These are phyloP conservation scores for Lenwebbia sp. DNA, from an alignment of 345 rosid species.

Conservation along the genomic window DNA sequence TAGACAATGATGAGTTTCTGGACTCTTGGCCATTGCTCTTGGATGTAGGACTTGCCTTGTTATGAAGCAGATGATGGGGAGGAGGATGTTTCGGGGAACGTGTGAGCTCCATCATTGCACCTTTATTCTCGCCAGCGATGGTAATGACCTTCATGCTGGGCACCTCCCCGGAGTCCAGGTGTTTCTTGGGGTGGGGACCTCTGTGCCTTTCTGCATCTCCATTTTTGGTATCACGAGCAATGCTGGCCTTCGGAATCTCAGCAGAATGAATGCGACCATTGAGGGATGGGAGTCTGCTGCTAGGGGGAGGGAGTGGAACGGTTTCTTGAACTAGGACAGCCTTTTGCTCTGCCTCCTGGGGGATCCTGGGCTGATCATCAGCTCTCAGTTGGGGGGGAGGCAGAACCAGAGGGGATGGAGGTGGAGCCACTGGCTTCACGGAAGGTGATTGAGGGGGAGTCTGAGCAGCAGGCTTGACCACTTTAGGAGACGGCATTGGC, in stretches of 20 bases:
- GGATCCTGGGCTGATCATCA: slow-evolving; percentile 21
- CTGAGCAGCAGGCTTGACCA: slow-evolving; percentile 6
- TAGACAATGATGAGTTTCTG: slow-evolving; percentile 6
- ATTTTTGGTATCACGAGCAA: neutral
- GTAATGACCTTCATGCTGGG: slow-evolving; percentile 48
- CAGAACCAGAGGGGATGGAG: slow-evolving; percentile 64
- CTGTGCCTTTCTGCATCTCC: slow-evolving; percentile 3
- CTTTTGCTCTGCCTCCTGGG: slow-evolving; percentile 50
- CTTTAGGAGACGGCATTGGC: slow-evolving; percentile 8
- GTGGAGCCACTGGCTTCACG: slow-evolving; percentile 26
- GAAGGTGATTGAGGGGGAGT: slow-evolving; percentile 36
- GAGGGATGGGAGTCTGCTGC: neutral
- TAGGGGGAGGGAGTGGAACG: slow-evolving; percentile 13
- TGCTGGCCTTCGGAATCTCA: slow-evolving; percentile 1
- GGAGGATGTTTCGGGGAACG: slow-evolving; percentile 24
- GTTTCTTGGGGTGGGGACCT: slow-evolving; percentile 18
- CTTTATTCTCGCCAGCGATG: slow-evolving; percentile 86
- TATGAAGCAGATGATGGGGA: slow-evolving; percentile 6
- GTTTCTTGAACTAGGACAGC: slow-evolving; percentile 44
- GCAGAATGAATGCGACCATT: neutral
- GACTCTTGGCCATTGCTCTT: slow-evolving; percentile 8
- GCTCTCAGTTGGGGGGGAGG: slow-evolving; percentile 54
- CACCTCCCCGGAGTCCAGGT: slow-evolving; percentile 23
- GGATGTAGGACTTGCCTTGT: slow-evolving; percentile 6
- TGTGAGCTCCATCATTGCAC: slow-evolving; percentile 73